Evolutionary conservation across 768 basidiomycete genomes (phyloP), one percentile per base, ranked within the genome.

Genomic region (Rhizopogon roseolus): DNA sequence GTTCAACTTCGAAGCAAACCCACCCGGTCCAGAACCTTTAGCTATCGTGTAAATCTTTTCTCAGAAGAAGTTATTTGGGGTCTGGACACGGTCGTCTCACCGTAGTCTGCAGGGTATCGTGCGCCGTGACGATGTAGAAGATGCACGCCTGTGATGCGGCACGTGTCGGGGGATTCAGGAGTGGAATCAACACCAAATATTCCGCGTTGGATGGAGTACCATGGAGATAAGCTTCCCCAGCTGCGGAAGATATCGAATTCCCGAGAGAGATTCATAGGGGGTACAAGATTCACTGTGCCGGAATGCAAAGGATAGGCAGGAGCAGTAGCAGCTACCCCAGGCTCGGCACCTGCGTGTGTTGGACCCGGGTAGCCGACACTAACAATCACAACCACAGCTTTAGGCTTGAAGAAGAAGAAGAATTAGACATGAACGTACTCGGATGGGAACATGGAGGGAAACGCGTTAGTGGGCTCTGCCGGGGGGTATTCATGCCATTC

Each of bases 221-320:
- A 91, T 1, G 89, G 89, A 3, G 84, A 84, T 41, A 88, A 68
- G 60, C 89, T 89, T 6, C 88, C 89, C 88, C 87, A 90, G 50
- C 80, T 77, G 65, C 74, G 78, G 70, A 89, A 81, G 39, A 90
- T 62, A 60, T 87, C 81, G 59, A 87, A 89, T 13, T 70, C 64
- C 50, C 68, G 63, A 14, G 57, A 55, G 28, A 57, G 50, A 29
- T 37, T 38, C 52, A 38, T 52, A 29, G 5, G 85, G 79, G n/a
- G 64, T 37, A 87, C 71, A 16, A 59, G 58, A 13, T 81, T 76
- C 10, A 82, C 72, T 1, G 80, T 79, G 28, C 81, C 84, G 14
- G 82, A 80, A 54, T 90, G 87, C 5, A 85, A 60, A 3, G 89
- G 89, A 65, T 90, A 88, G 11, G 80, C 70, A 16, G 87, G 87